Conservation (phyloP, 2,329 filamentous ascomycete genomes). For the Fusarium sp. region DNA sequence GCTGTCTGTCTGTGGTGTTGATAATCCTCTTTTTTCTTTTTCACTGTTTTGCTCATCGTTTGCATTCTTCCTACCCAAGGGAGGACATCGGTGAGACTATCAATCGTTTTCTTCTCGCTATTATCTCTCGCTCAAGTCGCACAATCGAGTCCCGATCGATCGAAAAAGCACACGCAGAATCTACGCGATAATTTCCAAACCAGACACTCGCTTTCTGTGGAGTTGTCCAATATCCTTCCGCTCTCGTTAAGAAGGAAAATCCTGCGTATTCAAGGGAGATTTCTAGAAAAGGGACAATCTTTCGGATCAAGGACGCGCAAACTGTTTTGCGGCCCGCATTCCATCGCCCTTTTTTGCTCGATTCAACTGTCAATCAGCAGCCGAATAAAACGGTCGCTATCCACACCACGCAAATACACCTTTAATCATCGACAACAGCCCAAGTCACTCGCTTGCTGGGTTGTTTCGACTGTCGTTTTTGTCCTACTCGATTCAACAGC, state of each 20-base stretch:
- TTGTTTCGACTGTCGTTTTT: slow-evolving; percentile 16
- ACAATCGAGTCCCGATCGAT: slow-evolving; percentile 32
- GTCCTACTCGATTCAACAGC: slow-evolving; percentile 9
- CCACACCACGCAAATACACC: not conserved
- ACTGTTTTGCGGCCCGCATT: slow-evolving; percentile 36
- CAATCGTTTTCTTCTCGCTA: slow-evolving; percentile 18
- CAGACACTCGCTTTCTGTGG: slow-evolving; percentile 3
- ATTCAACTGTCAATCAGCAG: slow-evolving; percentile 21
- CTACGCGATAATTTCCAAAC: slow-evolving; percentile 11
- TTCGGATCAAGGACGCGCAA: slow-evolving; percentile 32
- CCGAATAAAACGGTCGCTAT: slow-evolving; percentile 17
- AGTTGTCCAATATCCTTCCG: slow-evolving; percentile 3
- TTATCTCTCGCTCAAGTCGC: slow-evolving; percentile 28
- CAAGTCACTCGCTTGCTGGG: slow-evolving; percentile 37
- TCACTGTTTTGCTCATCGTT: slow-evolving; percentile 17
- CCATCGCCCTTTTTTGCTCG: slow-evolving; percentile 16
- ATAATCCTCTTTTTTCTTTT: slow-evolving; percentile 23
- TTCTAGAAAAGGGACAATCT: not conserved
- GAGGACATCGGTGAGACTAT: slow-evolving; percentile 24
- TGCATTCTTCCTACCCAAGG: slow-evolving; percentile 1
- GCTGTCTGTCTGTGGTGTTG: slow-evolving; percentile 16
- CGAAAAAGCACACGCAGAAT: slow-evolving; percentile 17
- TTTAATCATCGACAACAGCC: slow-evolving; percentile 21
- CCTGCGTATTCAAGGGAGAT: slow-evolving; percentile 4
- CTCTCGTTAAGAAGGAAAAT: slow-evolving; percentile 23